Evolutionary conservation across 306 rosid species (phyloP), one percentile per base, ranked within the genome.

Genomic region (Vigna hirtella): DNA sequence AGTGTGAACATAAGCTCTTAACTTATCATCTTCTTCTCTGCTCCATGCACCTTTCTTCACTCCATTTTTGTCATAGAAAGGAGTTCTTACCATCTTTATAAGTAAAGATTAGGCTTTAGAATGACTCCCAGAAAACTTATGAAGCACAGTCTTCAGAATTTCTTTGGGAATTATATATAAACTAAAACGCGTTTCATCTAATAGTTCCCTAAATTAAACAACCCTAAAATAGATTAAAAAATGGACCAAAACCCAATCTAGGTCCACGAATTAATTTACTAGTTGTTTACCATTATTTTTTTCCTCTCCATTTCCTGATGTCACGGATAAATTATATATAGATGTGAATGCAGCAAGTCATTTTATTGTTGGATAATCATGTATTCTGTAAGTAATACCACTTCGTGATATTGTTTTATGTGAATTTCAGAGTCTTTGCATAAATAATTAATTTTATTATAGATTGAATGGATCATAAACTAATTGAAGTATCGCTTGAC

Each of bases 21-120:
- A 81, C 80, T n/a, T 86, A 3, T 71, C 53, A 73, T 91, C 98
- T 81, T 93, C 98, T 76, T 87, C 92, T 42, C 36, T 71, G 74
- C 91, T 87, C 98, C 95, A 93, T 2, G 90, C 95, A 13, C 97
- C 98, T 88, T 76, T 93, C 79, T 88, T 91, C 30, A 88, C 0
- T 55, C 95, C 98, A 83, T 72, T 78, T 81, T 87, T 79, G 78
- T 89, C 97, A 40, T 83, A 84, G 72, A 70, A 88, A 3, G 93
- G 88, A n/a, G 88, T 85, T 84, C 93, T 90, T 73, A 88, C 93
- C 95, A 89, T 93, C 62, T 79, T 72, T 50, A 20, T 57, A 6
- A 4, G 34, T 57, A 6, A 4, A 18, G 8, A 38, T 14, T 30
- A n/a, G 58, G 11, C 70, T 70, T 64, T 48, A 1, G 47, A 72